A percentile compares a stretch with the other conserved stretches of the same genome.
phyloP scores from a whole-genome alignment of 1,284 basidiomycete genomes.

The Cutaneotrichosporon curvatum region DNA sequence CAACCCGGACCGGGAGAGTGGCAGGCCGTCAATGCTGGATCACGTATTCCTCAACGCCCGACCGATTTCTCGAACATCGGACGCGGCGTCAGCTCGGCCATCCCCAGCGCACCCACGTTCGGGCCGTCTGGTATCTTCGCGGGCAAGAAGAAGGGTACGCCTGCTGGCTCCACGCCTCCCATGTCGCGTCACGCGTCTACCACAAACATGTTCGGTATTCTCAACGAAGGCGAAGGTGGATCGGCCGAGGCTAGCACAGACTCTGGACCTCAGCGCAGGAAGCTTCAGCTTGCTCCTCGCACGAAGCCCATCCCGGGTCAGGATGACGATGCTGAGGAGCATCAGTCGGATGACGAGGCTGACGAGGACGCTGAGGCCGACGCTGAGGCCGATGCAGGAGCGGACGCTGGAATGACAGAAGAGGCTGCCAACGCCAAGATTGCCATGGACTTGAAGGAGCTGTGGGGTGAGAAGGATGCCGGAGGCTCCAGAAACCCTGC shows the following conservation, averaged over 20 bases:
- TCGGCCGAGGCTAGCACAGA: conserved; percentile 40
- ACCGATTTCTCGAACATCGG: conserved; percentile 78
- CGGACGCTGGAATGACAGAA: conserved; percentile 57
- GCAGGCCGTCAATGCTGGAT: conserved; percentile 59
- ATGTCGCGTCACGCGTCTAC: conserved; percentile 69
- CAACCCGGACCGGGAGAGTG: conserved; percentile 64
- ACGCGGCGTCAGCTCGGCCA: conserved; percentile 64
- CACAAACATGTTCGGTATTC: conserved; percentile 81
- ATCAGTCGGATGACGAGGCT: conserved; percentile 49
- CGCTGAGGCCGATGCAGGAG: conserved; percentile 50
- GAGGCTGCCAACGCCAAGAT: conserved; percentile 70
- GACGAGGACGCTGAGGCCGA: conserved; percentile 50
- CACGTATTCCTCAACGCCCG: conserved; percentile 51
- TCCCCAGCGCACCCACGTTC: conserved; percentile 62
- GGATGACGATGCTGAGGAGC: conserved; percentile 33
- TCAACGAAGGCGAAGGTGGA: conserved; percentile 54
- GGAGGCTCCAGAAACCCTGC: conserved; percentile 42
- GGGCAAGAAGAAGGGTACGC: conserved; percentile 56
- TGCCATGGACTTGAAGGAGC: conserved; percentile 50
- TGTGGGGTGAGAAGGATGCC: conserved; percentile 46
- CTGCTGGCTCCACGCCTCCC: conserved; percentile 54
- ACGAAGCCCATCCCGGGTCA: conserved; percentile 50
- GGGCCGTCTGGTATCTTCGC: conserved; percentile 75
- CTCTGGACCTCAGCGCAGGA: conserved; percentile 59
- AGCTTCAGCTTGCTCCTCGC: conserved; percentile 61